Base-by-base conservation (phyloP, 2,329 filamentous ascomycete genomes). In the Teratosphaeria gauchensis region DNA sequence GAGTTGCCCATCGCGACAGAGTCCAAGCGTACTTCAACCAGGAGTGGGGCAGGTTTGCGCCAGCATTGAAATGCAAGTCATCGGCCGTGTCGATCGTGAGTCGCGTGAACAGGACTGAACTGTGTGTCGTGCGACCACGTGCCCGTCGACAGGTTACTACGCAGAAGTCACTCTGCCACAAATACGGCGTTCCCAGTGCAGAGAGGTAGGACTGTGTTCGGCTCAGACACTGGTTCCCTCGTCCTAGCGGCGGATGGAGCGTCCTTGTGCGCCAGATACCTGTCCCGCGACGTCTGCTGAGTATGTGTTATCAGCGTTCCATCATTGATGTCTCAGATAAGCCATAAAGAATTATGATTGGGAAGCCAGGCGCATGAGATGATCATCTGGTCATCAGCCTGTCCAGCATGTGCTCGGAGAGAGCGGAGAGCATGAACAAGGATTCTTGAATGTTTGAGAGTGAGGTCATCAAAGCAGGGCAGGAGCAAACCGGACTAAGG, bases 1-100 rank as follows among this genome's bases (percentile, higher is more conserved):
- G 72, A 78, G 69, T 78, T 80, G 51, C 77, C 77, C 77, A 80
- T 76, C 46, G 54, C 67, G 28, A 35, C 52, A 24, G 9, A 53
- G 51, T 53, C 51, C 16, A 9, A 48, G 42, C 42, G 42, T 48
- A n/a, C 42, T 48, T 48, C 42, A 48, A 48, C 42, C 42, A 48
- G 42, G 42, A 21, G 42, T 48, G 42, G 42, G 42, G 16, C 42
- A 48, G 42, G 42, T 21, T 19, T 48, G 42, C 42, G 19, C 42
- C 42, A 48, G 42, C 42, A 48, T 48, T 48, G 42, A 21, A 21
- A 19, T 48, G 42, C 16, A 48, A 48, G n/a, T 48, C 42, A 48
- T 48, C 42, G 42, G 42, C 42, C 16, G 16, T 48, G 42, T 19
- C 42, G 42, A 19, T 8, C n/a, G n/a, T 48, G 42, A 19, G 42